phyloP scores from a whole-genome alignment of 768 basidiomycete genomes.

The Pseudohyphozyma bogoriensis region DNA sequence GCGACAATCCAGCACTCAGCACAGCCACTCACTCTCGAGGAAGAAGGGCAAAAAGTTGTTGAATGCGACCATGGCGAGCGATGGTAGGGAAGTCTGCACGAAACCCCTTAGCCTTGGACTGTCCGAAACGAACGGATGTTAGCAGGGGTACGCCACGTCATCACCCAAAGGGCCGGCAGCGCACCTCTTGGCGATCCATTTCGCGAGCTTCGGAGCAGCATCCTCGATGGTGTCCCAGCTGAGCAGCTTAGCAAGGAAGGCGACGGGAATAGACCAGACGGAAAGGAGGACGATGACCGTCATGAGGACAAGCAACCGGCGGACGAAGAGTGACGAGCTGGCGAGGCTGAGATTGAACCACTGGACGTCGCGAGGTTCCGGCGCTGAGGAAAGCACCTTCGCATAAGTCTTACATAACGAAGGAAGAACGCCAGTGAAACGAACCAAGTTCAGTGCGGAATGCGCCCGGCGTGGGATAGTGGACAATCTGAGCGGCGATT shows the following conservation, averaged over 20 bases:
- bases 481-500: conserved; percentile 64
- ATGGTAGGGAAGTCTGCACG: conserved; percentile 89
- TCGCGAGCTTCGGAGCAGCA: conserved; percentile 72
- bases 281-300: conserved; percentile 67
- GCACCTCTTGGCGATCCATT: conserved; percentile 67
- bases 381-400: conserved; percentile 54
- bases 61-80: conserved; percentile 75
- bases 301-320: conserved; percentile 60
- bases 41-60: conserved; percentile 83
- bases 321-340: conserved; percentile 48
- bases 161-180: background rate
- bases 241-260: conserved; percentile 71
- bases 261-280: conserved; percentile 87
- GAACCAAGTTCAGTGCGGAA: conserved; percentile 30
- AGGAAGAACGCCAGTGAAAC: background rate
- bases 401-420: background rate
- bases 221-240: conserved; percentile 92
- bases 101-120: conserved; percentile 54
- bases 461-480: conserved; percentile 45
- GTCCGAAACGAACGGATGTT: background rate
- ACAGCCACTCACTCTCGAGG: conserved; percentile 55
- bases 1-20: background rate
- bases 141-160: background rate
- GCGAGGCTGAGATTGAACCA: conserved; percentile 82
- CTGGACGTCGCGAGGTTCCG: conserved; percentile 89